phyloP scores from a whole-genome alignment of 257 asterid species.

The Rehmannia glutinosa region DNA sequence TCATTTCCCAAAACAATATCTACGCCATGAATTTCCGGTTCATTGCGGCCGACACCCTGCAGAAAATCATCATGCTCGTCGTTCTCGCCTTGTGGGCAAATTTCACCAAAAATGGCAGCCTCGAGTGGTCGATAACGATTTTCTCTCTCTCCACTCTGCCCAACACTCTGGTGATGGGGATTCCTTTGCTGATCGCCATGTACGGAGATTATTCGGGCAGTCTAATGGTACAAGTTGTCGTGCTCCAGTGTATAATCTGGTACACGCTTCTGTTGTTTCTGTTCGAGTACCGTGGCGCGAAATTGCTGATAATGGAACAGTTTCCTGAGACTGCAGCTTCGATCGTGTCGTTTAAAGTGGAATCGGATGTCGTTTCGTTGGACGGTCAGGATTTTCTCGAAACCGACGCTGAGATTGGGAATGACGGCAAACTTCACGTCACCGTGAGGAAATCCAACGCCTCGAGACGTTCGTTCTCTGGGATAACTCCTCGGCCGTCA shows the following conservation, averaged over 20 bases:
- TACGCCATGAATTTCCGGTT: conserved; percentile 78
- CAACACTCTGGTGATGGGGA: conserved; percentile 91
- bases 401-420: conserved; percentile 79
- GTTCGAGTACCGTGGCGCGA: conserved; percentile 85
- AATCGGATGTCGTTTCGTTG: conserved; percentile 88
- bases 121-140: conserved; percentile 86
- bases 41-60: conserved; percentile 85
- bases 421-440: conserved; percentile 89
- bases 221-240: conserved; percentile 85
- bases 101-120: conserved; percentile 59
- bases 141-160: conserved; percentile 86
- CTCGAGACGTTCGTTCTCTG: conserved; percentile 65
- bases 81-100: conserved; percentile 69
- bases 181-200: conserved; percentile 83
- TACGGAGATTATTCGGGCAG: conserved; percentile 61
- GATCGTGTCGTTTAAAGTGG: conserved; percentile 81
- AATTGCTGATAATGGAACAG: conserved; percentile 79
- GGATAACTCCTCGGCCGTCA: conserved; percentile 48
- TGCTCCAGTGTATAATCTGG: conserved; percentile 88
- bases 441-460: conserved; percentile 83
- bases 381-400: conserved; percentile 95
- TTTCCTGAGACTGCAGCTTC: conserved; percentile 91
- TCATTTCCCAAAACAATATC: conserved; percentile 69
- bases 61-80: conserved; percentile 66
- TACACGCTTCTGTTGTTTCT: conserved; percentile 72